A percentile compares a stretch with the other conserved stretches of the same genome.
These are phyloP conservation scores for Prunus mume DNA, from an alignment of 306 rosid genomes.

Conservation along the genomic window DNA sequence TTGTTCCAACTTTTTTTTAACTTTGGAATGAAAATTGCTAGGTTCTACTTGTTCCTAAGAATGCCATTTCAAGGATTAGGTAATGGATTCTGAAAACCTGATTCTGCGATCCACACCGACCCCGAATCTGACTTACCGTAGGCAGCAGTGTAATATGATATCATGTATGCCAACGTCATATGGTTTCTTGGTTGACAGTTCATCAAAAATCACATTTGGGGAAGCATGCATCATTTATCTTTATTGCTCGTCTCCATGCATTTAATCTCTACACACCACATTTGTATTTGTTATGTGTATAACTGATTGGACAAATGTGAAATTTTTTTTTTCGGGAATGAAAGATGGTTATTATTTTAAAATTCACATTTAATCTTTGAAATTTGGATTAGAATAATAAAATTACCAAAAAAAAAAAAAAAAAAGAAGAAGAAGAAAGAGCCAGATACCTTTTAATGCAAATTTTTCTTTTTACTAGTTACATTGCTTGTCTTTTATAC, in stretches of 20 bases:
- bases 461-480: background rate
- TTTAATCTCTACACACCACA: background rate
- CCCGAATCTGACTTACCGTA: background rate
- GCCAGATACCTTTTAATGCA: background rate
- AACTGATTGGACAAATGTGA: background rate
- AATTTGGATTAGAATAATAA: background rate
- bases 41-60: background rate
- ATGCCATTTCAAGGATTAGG: background rate
- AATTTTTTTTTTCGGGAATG: background rate
- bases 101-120: background rate
- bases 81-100: background rate
- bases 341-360: background rate
- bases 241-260: background rate
- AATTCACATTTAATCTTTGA: background rate
- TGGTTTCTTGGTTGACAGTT: background rate
- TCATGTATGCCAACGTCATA: background rate
- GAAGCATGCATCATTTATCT: background rate
- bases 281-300: background rate
- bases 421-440: background rate
- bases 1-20: background rate
- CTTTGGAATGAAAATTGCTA: background rate
- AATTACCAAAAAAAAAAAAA: background rate
- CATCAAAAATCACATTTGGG: background rate
- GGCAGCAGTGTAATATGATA: background rate
- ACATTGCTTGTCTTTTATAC: background rate